phyloP scores from a whole-genome alignment of 2,329 filamentous ascomycete genomes.

The Trichoderma sp. region DNA sequence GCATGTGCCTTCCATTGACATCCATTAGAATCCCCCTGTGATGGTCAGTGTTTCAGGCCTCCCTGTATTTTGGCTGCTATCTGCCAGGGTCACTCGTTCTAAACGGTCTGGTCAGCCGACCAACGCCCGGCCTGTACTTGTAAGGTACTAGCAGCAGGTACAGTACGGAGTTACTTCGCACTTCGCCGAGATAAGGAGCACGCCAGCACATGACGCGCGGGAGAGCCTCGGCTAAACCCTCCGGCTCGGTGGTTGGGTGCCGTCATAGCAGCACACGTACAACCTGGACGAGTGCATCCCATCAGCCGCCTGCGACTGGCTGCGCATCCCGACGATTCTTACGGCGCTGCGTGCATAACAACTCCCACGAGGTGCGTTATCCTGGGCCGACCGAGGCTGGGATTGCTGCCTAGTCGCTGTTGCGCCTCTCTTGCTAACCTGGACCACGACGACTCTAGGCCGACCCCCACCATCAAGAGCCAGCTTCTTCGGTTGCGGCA shows the following conservation, averaged over 20 bases:
- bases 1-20: neutral
- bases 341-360: neutral
- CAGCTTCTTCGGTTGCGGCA: conserved; percentile 16
- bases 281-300: conserved; percentile 14
- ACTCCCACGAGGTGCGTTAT: neutral
- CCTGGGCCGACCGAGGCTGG: neutral
- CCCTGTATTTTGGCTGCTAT: neutral
- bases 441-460: conserved; percentile 10
- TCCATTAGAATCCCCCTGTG: neutral
- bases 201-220: conserved; percentile 18
- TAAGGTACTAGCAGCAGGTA: neutral
- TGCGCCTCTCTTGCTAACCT: conserved; percentile 2
- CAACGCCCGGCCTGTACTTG: neutral
- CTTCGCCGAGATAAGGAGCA: conserved; percentile 1
- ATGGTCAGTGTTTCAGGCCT: neutral
- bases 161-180: neutral
- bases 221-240: conserved; percentile 15
- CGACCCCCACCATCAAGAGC: conserved; percentile 18
- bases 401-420: conserved; percentile 12
- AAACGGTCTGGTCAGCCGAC: conserved; percentile 9
- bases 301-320: conserved; percentile 18
- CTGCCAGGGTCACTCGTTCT: neutral
- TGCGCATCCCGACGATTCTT: conserved; percentile 15
- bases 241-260: conserved; percentile 10
- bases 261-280: conserved; percentile 19